Conservation (phyloP, 257 asterid genomes). For the Cinchona pubescens region DNA sequence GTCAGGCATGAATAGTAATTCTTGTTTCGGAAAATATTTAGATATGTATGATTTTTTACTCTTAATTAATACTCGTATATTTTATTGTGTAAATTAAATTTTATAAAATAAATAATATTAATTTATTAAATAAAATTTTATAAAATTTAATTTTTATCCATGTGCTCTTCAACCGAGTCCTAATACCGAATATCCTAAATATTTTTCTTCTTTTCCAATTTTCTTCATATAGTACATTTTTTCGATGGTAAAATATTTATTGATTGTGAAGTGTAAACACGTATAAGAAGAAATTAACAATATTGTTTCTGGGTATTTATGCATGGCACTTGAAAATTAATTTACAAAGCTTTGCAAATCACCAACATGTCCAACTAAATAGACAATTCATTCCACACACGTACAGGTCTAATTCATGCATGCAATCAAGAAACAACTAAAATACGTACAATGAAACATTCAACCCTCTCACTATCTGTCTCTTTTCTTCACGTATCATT, state of each 20-base stretch:
- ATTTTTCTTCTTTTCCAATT: too few relatives aligned
- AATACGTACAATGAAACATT: neutral
- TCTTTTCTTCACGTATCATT: neutral
- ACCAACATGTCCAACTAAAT: slow-evolving; percentile 3
- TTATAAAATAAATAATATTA: too few relatives aligned
- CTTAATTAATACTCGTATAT: too few relatives aligned
- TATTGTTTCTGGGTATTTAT: neutral
- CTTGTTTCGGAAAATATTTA: too few relatives aligned
- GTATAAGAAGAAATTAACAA: neutral
- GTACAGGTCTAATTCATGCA: slow-evolving; percentile 1
- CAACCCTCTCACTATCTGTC: neutral
- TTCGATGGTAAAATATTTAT: neutral
- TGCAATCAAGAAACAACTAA: neutral
- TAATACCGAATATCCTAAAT: too few relatives aligned
- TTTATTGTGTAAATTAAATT: too few relatives aligned
- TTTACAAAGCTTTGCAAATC: slow-evolving; percentile 9
- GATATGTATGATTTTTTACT: too few relatives aligned
- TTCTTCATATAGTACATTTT: too few relatives aligned
- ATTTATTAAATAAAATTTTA: too few relatives aligned
- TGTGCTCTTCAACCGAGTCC: too few relatives aligned
- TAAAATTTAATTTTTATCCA: too few relatives aligned
- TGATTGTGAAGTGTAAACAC: slow-evolving; percentile 9
- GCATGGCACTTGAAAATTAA: slow-evolving; percentile 8
- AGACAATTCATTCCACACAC: slow-evolving; percentile 7
- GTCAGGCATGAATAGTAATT: too few relatives aligned